phyloP scores from a whole-genome alignment of 1,139 yeast genomes.

The Pichia cactophila region DNA sequence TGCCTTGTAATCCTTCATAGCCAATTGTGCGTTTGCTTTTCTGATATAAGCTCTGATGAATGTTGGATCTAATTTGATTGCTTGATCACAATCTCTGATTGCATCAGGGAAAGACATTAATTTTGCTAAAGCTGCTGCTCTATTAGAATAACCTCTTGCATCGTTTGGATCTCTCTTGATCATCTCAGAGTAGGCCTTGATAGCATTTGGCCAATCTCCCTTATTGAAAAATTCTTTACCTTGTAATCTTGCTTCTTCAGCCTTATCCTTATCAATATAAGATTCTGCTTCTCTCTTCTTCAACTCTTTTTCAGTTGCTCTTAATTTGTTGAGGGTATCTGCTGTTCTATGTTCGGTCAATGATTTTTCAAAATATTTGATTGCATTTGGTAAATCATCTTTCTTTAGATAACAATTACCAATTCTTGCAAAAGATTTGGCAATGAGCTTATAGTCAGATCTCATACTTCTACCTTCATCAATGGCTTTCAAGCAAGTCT shows the following conservation, averaged over 20 bases:
- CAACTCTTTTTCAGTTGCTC: conserved; percentile 79
- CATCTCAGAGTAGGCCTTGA: conserved; percentile 91
- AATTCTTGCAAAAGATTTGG: conserved; percentile 88
- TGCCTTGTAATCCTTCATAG: conserved; percentile 78
- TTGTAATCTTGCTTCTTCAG: conserved; percentile 88
- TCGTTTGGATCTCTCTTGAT: conserved; percentile 93
- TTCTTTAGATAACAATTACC: conserved; percentile 77
- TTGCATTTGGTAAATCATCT: conserved; percentile 67
- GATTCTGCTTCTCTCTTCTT: conserved; percentile 70
- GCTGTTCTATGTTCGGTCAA: conserved; percentile 97
- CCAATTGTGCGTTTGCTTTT: conserved; percentile 91
- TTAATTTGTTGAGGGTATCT: conserved; percentile 79
- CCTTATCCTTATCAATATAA: conserved; percentile 83
- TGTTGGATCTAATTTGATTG: conserved; percentile 78
- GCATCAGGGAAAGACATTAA: conserved; percentile 97
- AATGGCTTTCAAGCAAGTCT: conserved; percentile 74
- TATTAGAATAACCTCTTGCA: conserved; percentile 94
- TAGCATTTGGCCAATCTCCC: conserved; percentile 97
- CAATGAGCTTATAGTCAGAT: conserved; percentile 86
- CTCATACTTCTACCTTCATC: conserved; percentile 85
- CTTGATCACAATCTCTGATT: conserved; percentile 82
- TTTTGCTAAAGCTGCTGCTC: conserved; percentile 95
- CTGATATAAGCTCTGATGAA: conserved; percentile 94
- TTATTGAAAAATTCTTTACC: conserved; percentile 87
- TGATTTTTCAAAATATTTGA: conserved; percentile 76